Base-by-base conservation (phyloP, 2,329 filamentous ascomycete species). In the Claviceps humidiphila region DNA sequence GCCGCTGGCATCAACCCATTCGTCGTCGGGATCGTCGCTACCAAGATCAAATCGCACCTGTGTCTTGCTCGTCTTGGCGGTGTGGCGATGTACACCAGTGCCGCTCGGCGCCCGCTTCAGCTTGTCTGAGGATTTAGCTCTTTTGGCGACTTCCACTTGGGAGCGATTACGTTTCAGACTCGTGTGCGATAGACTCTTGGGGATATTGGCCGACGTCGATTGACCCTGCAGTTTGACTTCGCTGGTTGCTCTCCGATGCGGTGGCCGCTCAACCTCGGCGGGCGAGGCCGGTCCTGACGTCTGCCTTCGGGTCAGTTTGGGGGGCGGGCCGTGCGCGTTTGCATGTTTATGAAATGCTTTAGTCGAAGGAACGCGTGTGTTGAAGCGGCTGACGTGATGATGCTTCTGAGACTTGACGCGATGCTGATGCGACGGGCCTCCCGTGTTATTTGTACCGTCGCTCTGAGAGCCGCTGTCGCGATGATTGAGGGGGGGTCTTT, bases 1-100 rank as follows among this genome's bases (percentile, higher is more conserved):
- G 47, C 73, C 74, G 64, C 79, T 83, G 54, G 80, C 80, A 65
- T 85, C 81, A 43, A 84, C 78, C 81, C 81, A 84, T 68, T 80
- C 80, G 71, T 81, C 78, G 43, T 65, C 65, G 9, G 64, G 65
- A 45, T 68, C 71, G 57, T 71, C 68, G 58, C 69, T 74, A 50
- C 80, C 81, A 51, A 84, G 71, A 59, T 82, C 79, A 59, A 84
- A 84, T 60, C 82, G 80, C 37, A 84, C 81, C 56, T 77, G 75
- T 26, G 66, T 64, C 61, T 76, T 78, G 58, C 58, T 57, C 34
- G 64, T 51, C 40, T 66, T 65, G 49, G 68, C 71, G 56, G 69
- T 61, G 58, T 72, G 73, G 59, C 40, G 42, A 51, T 68, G 65
- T 54, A 75, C 70, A 54, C 70, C 68, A 30, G 73, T 74, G 51